These are phyloP conservation scores for Lipomyces chichibuensis DNA, from an alignment of 805 yeast species.

Conservation along the genomic window DNA sequence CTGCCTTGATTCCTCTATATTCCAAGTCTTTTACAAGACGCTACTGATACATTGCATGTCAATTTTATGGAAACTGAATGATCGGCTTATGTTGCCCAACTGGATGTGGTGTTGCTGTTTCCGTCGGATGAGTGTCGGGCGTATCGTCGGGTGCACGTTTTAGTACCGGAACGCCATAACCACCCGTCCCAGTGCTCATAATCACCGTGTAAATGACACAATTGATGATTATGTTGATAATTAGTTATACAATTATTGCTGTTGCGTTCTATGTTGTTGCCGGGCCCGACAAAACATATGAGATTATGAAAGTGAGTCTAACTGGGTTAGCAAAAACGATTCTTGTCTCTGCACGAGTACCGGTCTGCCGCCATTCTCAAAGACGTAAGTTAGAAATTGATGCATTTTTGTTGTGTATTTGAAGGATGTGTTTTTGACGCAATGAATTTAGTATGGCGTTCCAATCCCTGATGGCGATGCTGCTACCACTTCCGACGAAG, in stretches of 20 bases:
- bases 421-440: neutral
- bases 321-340: constrained; percentile 53
- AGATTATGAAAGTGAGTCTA: neutral
- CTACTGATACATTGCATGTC: neutral
- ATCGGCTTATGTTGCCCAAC: neutral
- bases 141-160: neutral
- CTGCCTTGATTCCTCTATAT: neutral
- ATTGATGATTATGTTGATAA: neutral
- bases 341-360: constrained; percentile 90
- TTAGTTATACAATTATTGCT: neutral
- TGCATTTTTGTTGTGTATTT: neutral
- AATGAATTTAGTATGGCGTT: constrained; percentile 64
- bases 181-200: neutral
- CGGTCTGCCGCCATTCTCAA: constrained; percentile 88
- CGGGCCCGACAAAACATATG: neutral
- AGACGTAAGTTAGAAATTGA: constrained; percentile 37
- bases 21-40: neutral
- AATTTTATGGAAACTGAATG: neutral
- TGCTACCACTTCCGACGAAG: constrained; percentile 87
- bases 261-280: neutral
- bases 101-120: neutral
- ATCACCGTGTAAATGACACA: neutral
- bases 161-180: neutral
- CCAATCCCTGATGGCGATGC: constrained; percentile 92
- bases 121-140: neutral